Base-by-base conservation (phyloP, 1,284 basidiomycete species). In the Meira miltonrushii region DNA sequence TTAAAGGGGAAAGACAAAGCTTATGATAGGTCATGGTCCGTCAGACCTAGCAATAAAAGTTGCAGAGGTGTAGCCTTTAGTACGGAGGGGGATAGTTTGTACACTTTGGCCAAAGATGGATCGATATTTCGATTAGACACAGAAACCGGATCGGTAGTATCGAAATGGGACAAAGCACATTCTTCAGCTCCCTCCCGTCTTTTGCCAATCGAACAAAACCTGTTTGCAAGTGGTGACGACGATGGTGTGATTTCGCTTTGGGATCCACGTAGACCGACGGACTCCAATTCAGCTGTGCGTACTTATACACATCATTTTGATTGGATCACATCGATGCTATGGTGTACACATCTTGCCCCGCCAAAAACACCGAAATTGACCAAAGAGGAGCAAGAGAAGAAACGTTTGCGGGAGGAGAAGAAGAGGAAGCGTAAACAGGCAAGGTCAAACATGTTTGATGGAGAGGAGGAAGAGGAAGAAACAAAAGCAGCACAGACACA, bases 171-270 rank as follows among this genome's bases (percentile, higher is more conserved):
- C 39, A 83, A 81, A 59, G 89, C 85, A 1, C 92, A 96, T 75
- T 88, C 90, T 88, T 60, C 70, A 1, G 72, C 72, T 2, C 75
- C 75, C 7, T 74, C 71, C 10, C 40, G 56, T 80, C 92, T 90
- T 56, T 84, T 87, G 33, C 84, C 92, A 5, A 87, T 97, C 59
- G 92, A 92, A 33, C 41, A 17, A n/a, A 46, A 28, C 17, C 79
- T 92, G 60, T 78, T 94, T 13, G 86, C 85, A 13, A 91, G 89
- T 2, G 93, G 92, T 17, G 93, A 95, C 72, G 93, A 96, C 75
- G 90, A 94, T 59, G 92, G 93, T 40, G 86, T 92, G 2, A 86
- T 96, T 74, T 92, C 93, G 82, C 82, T 96, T 28, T 96, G 92
- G 92, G 92, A 96, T 78, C 85, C 88, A 17, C 82, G 92, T 52